A percentile compares a stretch with the other conserved stretches of the same genome.
These are phyloP conservation scores for Solanum sitiens DNA, from an alignment of 257 asterid genomes.

Conservation along the genomic window DNA sequence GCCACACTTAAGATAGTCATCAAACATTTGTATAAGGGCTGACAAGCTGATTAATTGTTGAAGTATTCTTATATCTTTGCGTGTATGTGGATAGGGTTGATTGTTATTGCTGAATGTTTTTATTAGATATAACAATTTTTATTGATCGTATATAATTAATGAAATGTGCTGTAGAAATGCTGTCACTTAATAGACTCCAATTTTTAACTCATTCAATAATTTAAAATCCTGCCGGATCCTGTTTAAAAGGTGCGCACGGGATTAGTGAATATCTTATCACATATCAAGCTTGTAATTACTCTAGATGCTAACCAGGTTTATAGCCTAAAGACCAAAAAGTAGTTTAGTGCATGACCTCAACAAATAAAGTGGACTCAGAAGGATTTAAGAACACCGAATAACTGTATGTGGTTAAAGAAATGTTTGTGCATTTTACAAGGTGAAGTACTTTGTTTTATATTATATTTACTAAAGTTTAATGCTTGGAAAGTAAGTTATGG, in stretches of 20 bases:
- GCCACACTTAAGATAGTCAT: not conserved
- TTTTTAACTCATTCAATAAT: not conserved
- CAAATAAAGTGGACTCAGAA: not conserved
- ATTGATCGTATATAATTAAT: not conserved
- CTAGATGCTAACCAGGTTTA: not conserved
- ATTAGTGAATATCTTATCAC: not conserved
- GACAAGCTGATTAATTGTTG: not conserved
- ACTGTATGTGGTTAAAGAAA: not conserved
- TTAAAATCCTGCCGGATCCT: not conserved
- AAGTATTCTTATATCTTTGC: not conserved
- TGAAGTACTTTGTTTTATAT: not conserved
- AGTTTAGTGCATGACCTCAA: not conserved
- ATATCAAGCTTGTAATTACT: not conserved
- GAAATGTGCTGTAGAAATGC: not conserved
- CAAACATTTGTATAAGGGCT: not conserved
- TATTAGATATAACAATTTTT: not conserved
- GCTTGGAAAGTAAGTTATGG: not conserved
- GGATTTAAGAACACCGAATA: not conserved
- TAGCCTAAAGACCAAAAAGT: not conserved
- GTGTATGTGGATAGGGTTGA: not conserved
- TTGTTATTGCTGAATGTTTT: not conserved
- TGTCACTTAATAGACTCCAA: not conserved
- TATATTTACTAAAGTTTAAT: not conserved
- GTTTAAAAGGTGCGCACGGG: not conserved
- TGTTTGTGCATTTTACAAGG: not conserved